Percentiles rank a stretch among this genome's conserved stretches.
These are phyloP conservation scores for Rhinocladiella mackenziei DNA, from an alignment of 2,329 filamentous ascomycete genomes.

Conservation along the genomic window DNA sequence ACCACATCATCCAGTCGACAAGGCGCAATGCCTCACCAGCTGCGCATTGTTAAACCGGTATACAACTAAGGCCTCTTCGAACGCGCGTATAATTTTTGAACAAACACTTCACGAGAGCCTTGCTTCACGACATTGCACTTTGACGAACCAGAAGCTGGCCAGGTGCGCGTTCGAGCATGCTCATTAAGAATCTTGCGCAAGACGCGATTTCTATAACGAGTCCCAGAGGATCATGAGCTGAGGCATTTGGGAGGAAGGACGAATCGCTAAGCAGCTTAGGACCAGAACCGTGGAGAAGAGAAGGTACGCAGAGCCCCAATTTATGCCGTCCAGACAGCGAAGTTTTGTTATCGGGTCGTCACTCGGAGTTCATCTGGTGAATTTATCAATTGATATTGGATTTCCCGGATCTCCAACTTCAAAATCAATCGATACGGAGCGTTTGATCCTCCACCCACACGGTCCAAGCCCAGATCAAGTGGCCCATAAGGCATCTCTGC, in stretches of 20 bases:
- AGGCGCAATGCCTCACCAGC: slow-evolving; percentile 12
- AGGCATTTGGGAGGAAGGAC: slow-evolving; percentile 2
- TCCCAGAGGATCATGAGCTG: slow-evolving; percentile 16
- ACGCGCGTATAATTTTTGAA: background rate
- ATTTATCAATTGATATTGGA: too few relatives aligned
- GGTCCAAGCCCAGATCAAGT: too few relatives aligned
- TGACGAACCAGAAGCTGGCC: too few relatives aligned
- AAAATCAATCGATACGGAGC: too few relatives aligned
- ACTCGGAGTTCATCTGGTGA: too few relatives aligned
- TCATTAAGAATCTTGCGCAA: slow-evolving; percentile 15
- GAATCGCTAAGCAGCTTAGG: slow-evolving; percentile 1
- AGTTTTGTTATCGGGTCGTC: too few relatives aligned
- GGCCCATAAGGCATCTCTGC: too few relatives aligned
- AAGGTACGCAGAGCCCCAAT: slow-evolving; percentile 15
- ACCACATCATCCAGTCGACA: slow-evolving; percentile 1
- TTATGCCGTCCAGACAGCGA: too few relatives aligned
- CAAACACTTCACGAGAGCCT: background rate
- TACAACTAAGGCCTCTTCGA: slow-evolving; percentile 1
- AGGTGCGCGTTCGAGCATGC: slow-evolving; percentile 18
- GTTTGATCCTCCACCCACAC: too few relatives aligned
- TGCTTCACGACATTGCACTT: too few relatives aligned
- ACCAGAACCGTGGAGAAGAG: slow-evolving; percentile 6
- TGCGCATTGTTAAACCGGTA: background rate
- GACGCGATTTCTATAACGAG: slow-evolving; percentile 8
- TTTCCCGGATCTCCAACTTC: too few relatives aligned